Percentiles rank a stretch among this genome's conserved stretches.
These are phyloP conservation scores for Lolium multiflorum DNA, from an alignment of 176 grass and related monocot species.

Conservation along the genomic window DNA sequence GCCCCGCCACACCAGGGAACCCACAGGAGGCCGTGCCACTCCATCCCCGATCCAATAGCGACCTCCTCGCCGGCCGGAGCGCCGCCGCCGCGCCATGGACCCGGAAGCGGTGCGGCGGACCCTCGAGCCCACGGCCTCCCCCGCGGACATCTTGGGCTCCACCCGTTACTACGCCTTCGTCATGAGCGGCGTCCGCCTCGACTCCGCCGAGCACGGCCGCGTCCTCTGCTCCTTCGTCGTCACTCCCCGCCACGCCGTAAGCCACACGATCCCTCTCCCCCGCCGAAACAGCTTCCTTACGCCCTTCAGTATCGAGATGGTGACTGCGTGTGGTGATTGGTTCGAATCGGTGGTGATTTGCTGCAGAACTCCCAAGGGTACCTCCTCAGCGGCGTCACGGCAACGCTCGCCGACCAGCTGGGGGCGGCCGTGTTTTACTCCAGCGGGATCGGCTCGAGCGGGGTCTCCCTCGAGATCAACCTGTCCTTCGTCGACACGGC, in stretches of 20 bases:
- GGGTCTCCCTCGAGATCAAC: constrained; percentile 80
- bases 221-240: constrained; percentile 78
- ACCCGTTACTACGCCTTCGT: constrained; percentile 54
- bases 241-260: constrained; percentile 59
- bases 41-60: no score
- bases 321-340: constrained; percentile 5
- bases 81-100: constrained; percentile 47
- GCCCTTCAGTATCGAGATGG: neutral
- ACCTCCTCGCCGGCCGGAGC: neutral
- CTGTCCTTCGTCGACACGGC: constrained; percentile 70
- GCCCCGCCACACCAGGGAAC: no score
- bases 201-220: constrained; percentile 57
- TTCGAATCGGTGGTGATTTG: constrained; percentile 29
- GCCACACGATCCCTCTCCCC: neutral
- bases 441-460: constrained; percentile 36
- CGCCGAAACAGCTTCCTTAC: neutral
- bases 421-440: constrained; percentile 63
- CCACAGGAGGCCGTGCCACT: no score
- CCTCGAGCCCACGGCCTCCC: constrained; percentile 41
- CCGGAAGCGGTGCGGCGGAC: constrained; percentile 56
- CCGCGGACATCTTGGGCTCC: constrained; percentile 14
- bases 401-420: constrained; percentile 68
- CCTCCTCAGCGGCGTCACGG: constrained; percentile 62
- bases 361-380: constrained; percentile 55
- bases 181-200: constrained; percentile 53